Percentiles rank a stretch among this genome's conserved stretches.
Conservation (phyloP, 2,329 filamentous ascomycete genomes). For the Mycosphaerella arachidis region DNA sequence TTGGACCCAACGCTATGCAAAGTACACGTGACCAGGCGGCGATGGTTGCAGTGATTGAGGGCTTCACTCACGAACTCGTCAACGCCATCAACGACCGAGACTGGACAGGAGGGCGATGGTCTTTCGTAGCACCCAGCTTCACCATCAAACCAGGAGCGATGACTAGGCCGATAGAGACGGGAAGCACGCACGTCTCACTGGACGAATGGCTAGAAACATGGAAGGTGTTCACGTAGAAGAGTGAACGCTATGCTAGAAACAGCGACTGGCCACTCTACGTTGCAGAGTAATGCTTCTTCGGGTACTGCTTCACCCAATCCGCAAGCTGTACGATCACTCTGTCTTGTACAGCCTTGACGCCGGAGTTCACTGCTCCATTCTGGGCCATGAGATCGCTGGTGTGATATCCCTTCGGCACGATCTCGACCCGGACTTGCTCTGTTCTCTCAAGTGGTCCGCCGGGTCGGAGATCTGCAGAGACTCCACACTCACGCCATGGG, state of each 20-base stretch:
- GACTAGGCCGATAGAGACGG: background rate
- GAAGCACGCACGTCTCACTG: background rate
- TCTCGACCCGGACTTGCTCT: constrained; percentile 45
- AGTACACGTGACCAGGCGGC: background rate
- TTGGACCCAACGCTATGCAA: background rate
- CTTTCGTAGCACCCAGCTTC: background rate
- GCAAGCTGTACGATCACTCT: constrained; percentile 48
- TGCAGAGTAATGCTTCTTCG: constrained; percentile 18
- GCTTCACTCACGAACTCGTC: background rate
- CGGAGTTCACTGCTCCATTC: constrained; percentile 47
- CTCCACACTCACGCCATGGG: constrained; percentile 54
- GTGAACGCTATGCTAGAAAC: too few species aligned
- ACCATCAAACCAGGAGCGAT: background rate
- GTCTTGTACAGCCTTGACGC: constrained; percentile 48
- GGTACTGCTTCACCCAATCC: constrained; percentile 51
- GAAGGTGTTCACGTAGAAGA: background rate
- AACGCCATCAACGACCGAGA: background rate
- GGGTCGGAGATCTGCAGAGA: constrained; percentile 51
- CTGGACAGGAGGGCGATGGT: background rate
- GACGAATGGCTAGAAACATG: background rate
- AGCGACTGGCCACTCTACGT: constrained; percentile 5
- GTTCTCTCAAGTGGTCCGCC: constrained; percentile 51
- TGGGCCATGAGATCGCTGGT: constrained; percentile 50
- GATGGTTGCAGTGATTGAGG: background rate
- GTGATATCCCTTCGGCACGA: constrained; percentile 54